Percentiles rank a stretch among this genome's conserved stretches.
Conservation (phyloP, 768 basidiomycete species). For the Lyophyllum semitale region DNA sequence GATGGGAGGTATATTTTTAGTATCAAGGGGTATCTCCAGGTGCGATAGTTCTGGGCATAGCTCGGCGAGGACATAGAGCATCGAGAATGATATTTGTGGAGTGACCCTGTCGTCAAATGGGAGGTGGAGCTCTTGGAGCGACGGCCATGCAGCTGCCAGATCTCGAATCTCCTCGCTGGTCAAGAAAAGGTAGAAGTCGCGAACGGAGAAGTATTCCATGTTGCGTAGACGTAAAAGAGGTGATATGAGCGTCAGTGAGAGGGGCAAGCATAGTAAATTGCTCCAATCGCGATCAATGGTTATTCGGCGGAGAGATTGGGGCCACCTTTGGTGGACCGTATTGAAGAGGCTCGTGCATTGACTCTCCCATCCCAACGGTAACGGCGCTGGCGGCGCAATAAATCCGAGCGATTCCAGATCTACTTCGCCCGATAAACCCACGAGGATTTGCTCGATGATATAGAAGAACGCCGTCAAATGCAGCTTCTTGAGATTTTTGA, state of each 20-base stretch:
- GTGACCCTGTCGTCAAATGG: neutral
- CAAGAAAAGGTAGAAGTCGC: neutral
- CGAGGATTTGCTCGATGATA: neutral
- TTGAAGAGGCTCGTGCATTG: conserved; percentile 1
- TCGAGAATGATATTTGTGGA: neutral
- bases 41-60: neutral
- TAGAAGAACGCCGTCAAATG: conserved; percentile 3
- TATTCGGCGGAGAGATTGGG: neutral
- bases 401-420: neutral
- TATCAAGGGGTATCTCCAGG: conserved; percentile 1
- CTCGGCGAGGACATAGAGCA: neutral
- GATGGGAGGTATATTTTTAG: neutral
- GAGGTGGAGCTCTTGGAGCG: neutral
- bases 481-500: neutral
- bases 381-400: neutral
- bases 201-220: neutral
- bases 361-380: conserved; percentile 1
- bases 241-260: neutral
- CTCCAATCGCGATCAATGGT: conserved; percentile 7
- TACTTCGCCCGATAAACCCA: neutral
- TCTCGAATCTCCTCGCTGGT: neutral
- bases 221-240: neutral
- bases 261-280: neutral
- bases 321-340: conserved; percentile 1
- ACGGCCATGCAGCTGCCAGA: neutral